Evolutionary conservation across 1,284 basidiomycete species (phyloP), one percentile per base, ranked within the genome.

Genomic region (Sphaerobolus stellatus): DNA sequence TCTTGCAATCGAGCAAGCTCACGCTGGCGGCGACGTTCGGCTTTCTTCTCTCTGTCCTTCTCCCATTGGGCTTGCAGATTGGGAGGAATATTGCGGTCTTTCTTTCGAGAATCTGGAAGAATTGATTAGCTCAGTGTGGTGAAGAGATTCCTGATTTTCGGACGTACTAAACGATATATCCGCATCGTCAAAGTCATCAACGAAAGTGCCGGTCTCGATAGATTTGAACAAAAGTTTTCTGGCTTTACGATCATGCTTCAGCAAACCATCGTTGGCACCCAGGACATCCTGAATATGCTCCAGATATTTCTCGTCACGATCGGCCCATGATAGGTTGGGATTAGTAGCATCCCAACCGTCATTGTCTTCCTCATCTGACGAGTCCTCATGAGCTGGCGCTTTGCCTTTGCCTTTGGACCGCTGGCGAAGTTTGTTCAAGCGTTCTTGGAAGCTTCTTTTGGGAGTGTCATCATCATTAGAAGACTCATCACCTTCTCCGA

Each of bases 1-100:
- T 68, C 66, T 48, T 81, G 75, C 14, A 86, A 71, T 25, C 79
- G 79, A 2, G 78, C 82, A 3, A 81, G 71, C 22, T 38, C 56
- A 3, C 92, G 83, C 34, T 80, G 76, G 4, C 75, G 78, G 68
- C 92, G 95, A 66, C 77, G 73, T 56, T 84, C 84, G 0, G 91
- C 91, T 69, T 96, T 97, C 71, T 85, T 88, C 51, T 76, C 72
- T 1, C 92, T 86, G 65, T 96, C 94, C 50, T 80, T 80, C 56
- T 84, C 80, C 92, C 92, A 96, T 59, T 87, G 88, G 0, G 72
- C 80, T 57, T 79, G 79, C 1, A 97, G 76, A 8, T 86, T 79
- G 2, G 74, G 67, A 0, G 89, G 83, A 48, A 93, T 70, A 51
- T 70, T 61, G 57, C 79, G 77, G 52, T 83, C 77, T 64, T 87